Evolutionary conservation across 352 stramenopile genomes (phyloP), one percentile per base, ranked within the genome.

Genomic region (Globisporangium spinosum): DNA sequence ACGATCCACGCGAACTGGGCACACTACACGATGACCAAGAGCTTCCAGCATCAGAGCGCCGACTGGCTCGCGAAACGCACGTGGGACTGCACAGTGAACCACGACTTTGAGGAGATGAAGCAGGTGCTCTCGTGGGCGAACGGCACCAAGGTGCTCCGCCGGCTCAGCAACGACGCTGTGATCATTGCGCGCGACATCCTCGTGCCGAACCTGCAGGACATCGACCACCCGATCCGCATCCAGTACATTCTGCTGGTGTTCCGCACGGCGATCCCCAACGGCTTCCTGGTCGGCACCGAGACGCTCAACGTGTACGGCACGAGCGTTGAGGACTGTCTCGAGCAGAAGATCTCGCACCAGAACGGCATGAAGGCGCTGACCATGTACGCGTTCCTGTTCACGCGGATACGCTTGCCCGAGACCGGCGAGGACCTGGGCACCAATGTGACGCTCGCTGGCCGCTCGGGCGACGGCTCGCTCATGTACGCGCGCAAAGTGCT

Each of bases 21-120:
- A 6, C 70, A 80, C 60, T 89, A 83, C 59, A 72, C 74, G 29
- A 73, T 85, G 67, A 72, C 65, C 20, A 89, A 86, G 73, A 68
- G 70, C 29, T 86, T 89, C 47, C 58, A 65, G 3, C 60, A 75
- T 23, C 74, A 83, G 43, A 62, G 49, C 22, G 57, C 71, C 2
- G 68, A 64, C 34, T 25, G 49, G 17, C 64, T 89, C 3, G 71
- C 72, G 3, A 59, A 74, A 27, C 69, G 67, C 47, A 82, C 80
- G 35, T 86, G 77, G 80, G 62, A 74, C 27, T 65, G 70, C 9
- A 84, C 67, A 3, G 62, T 77, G 4, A 66, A 77, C 64, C 20
- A 61, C 5, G 54, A 78, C 13, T 56, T 72, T 43, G 75, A 54
- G 12, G 38, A 76, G 34, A 54, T 74, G 58, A 51, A 68, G 22